These are phyloP conservation scores for Macrolepiota fuliginosa DNA, from an alignment of 768 basidiomycete species.

Conservation along the genomic window DNA sequence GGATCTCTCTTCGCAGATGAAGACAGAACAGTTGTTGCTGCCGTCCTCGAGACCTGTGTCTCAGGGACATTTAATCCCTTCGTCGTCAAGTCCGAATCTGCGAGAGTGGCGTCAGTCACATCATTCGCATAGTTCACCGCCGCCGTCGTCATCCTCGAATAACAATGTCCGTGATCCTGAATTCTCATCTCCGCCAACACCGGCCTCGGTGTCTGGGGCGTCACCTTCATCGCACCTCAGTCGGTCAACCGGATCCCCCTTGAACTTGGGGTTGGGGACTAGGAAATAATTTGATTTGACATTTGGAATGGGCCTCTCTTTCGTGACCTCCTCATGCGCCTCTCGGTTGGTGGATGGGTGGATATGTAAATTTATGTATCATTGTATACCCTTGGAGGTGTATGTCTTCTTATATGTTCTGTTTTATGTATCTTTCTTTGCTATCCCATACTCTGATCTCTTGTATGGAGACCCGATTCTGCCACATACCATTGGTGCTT, in stretches of 20 bases:
- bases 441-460: too few relatives aligned
- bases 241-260: slow-evolving; percentile 16
- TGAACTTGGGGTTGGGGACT: too few relatives aligned
- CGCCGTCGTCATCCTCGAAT: slow-evolving; percentile 55
- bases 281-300: too few relatives aligned
- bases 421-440: too few relatives aligned
- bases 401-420: too few relatives aligned
- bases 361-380: too few relatives aligned
- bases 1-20: slow-evolving; percentile 30
- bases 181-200: slow-evolving; percentile 22
- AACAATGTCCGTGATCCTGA: slow-evolving; percentile 52
- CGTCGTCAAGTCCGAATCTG: slow-evolving; percentile 5
- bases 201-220: slow-evolving; percentile 24
- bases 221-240: background rate
- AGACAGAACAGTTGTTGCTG: background rate
- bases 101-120: slow-evolving; percentile 29
- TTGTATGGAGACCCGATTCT: too few relatives aligned
- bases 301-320: too few relatives aligned
- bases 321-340: too few relatives aligned
- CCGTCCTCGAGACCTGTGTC: slow-evolving; percentile 8
- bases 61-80: slow-evolving; percentile 23
- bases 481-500: too few relatives aligned
- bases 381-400: too few relatives aligned
- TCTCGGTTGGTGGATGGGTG: too few relatives aligned
- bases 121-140: slow-evolving; percentile 64